A percentile compares a stretch with the other conserved stretches of the same genome.
These are phyloP conservation scores for Aspergillus proliferans DNA, from an alignment of 2,329 filamentous ascomycete genomes.

Conservation along the genomic window DNA sequence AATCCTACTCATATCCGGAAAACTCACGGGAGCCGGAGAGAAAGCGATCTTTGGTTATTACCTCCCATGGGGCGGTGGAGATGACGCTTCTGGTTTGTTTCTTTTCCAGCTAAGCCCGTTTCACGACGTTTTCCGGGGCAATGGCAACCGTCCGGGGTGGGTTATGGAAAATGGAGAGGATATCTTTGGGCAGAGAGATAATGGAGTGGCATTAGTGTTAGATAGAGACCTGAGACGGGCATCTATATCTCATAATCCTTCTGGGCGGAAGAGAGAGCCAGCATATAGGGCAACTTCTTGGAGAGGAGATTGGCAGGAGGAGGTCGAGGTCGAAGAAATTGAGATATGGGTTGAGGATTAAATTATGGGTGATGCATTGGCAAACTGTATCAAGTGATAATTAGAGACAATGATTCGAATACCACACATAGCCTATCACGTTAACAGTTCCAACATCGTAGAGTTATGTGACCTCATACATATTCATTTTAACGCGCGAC, in stretches of 20 bases:
- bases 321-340: background rate
- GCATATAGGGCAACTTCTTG: background rate
- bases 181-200: background rate
- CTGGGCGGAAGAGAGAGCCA: background rate
- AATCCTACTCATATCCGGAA: background rate
- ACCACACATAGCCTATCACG: background rate
- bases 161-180: background rate
- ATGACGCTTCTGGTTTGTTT: background rate
- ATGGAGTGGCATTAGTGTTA: background rate
- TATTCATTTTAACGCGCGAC: background rate
- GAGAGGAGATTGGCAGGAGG: background rate
- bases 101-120: background rate
- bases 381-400: too few species aligned
- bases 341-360: background rate
- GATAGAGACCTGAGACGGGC: background rate
- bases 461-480: background rate
- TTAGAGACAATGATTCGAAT: background rate
- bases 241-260: background rate
- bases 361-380: too few species aligned
- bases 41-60: background rate
- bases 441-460: background rate
- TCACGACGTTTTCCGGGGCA: background rate
- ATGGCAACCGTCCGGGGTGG: background rate
- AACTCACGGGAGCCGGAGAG: background rate
- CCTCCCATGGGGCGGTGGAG: background rate